Evolutionary conservation across 768 basidiomycete genomes (phyloP).

Genomic region (Leccinum boreale): DNA sequence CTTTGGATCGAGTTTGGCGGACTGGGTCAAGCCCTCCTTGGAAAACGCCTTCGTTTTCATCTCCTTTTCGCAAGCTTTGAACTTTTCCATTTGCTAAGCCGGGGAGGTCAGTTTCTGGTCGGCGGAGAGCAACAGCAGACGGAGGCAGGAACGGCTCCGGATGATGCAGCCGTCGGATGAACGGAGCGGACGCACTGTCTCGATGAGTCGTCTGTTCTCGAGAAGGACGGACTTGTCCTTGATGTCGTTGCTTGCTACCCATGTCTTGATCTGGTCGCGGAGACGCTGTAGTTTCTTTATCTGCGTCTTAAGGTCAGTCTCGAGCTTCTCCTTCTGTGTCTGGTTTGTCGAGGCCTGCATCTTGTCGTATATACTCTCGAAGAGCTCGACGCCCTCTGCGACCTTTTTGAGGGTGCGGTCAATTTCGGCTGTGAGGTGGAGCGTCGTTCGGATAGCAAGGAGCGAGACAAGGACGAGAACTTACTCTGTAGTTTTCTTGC

Average conservation of each 20-base stretch:
- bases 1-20: slow-evolving; percentile 92
- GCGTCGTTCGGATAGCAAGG: not conserved
- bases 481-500: slow-evolving; percentile 87
- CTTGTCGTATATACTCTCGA: slow-evolving; percentile 96
- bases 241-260: slow-evolving; percentile 97
- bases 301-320: slow-evolving; percentile 94
- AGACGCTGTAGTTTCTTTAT: slow-evolving; percentile 92
- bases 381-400: slow-evolving; percentile 89
- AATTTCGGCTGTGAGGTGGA: slow-evolving; percentile 77
- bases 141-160: slow-evolving; percentile 2
- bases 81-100: slow-evolving; percentile 99
- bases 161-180: not conserved
- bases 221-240: slow-evolving; percentile 94
- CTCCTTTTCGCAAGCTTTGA: slow-evolving; percentile 99
- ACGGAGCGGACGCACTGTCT: slow-evolving; percentile 69
- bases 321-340: slow-evolving; percentile 98
- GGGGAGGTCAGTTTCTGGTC: slow-evolving; percentile 1
- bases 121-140: slow-evolving; percentile 13
- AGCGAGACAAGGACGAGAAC: slow-evolving; percentile 16
- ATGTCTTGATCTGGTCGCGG: slow-evolving; percentile 89
- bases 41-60: slow-evolving; percentile 99
- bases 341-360: slow-evolving; percentile 95
- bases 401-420: slow-evolving; percentile 99
- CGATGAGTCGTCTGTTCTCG: slow-evolving; percentile 94
- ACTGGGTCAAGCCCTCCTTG: slow-evolving; percentile 94